phyloP scores from a whole-genome alignment of 805 yeast genomes.

The Scheffersomyces lignosus region DNA sequence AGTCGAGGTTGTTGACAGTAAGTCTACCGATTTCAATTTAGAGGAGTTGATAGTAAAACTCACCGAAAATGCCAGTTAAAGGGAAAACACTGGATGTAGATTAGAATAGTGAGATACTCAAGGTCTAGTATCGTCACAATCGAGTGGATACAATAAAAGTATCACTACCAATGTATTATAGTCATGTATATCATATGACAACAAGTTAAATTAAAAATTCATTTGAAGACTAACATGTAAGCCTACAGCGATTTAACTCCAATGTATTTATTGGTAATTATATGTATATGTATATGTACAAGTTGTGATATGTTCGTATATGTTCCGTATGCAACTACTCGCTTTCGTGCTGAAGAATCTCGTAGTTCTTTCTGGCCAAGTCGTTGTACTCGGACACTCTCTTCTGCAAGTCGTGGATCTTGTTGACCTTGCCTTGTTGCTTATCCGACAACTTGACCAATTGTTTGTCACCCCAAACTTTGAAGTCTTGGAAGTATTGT shows the following conservation, averaged over 20 bases:
- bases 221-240: no score
- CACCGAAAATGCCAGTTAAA: background rate
- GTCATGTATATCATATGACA: no score
- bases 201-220: no score
- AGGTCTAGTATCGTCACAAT: background rate
- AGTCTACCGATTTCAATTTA: conserved; percentile 16
- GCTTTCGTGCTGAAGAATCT: conserved; percentile 10
- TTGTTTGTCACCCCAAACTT: conserved; percentile 73
- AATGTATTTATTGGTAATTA: conserved; percentile 1
- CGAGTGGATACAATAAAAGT: no score
- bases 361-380: conserved; percentile 38
- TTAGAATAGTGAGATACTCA: background rate
- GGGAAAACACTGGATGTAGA: background rate
- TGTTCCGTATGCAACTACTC: no score
- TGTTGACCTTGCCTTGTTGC: conserved; percentile 25
- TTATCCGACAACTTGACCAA: conserved; percentile 48
- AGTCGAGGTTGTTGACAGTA: conserved; percentile 12
- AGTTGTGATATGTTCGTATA: no score
- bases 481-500: conserved; percentile 74
- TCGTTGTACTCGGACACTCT: conserved; percentile 39
- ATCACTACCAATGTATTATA: no score
- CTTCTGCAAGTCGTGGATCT: conserved; percentile 33
- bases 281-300: conserved; percentile 4
- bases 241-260: no score
- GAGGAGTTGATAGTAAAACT: conserved; percentile 23